These are phyloP conservation scores for Hevea brasiliensis DNA, from an alignment of 345 rosid genomes.

Conservation along the genomic window DNA sequence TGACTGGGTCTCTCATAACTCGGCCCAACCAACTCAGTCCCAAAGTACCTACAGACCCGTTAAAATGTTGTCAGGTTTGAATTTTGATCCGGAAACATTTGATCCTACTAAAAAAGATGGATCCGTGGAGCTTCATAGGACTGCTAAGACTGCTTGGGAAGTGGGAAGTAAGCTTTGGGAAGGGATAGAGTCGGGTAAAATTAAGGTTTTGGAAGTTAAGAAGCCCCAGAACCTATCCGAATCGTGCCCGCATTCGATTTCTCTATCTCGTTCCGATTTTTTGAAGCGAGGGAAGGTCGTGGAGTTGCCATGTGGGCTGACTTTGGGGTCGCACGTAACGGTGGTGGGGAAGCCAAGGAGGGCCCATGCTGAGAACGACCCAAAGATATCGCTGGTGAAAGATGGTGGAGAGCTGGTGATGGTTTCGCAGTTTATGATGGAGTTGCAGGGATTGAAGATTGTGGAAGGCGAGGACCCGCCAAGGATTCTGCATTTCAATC, in stretches of 20 bases:
- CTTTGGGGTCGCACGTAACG: conserved; percentile 81
- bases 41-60: conserved; percentile 13
- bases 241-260: conserved; percentile 63
- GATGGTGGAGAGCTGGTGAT: conserved; percentile 46
- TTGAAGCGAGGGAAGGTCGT: conserved; percentile 43
- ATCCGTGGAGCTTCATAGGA: conserved; percentile 70
- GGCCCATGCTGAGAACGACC: conserved; percentile 59
- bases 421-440: conserved; percentile 86
- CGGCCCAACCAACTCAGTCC: conserved; percentile 32
- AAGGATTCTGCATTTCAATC: conserved; percentile 81
- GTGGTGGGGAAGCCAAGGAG: conserved; percentile 76
- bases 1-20: conserved; percentile 41
- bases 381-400: conserved; percentile 48
- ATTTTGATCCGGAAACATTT: conserved; percentile 54
- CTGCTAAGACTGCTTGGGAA: conserved; percentile 72
- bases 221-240: conserved; percentile 39
- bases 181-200: conserved; percentile 53
- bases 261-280: conserved; percentile 61
- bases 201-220: conserved; percentile 4
- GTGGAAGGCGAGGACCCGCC: conserved; percentile 99
- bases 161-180: conserved; percentile 74
- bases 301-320: conserved; percentile 84
- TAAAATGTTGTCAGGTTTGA: conserved; percentile 51
- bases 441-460: conserved; percentile 78
- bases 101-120: conserved; percentile 56